These are phyloP conservation scores for Ophiocordyceps unilateralis DNA, from an alignment of 2,329 filamentous ascomycete genomes.

Conservation along the genomic window DNA sequence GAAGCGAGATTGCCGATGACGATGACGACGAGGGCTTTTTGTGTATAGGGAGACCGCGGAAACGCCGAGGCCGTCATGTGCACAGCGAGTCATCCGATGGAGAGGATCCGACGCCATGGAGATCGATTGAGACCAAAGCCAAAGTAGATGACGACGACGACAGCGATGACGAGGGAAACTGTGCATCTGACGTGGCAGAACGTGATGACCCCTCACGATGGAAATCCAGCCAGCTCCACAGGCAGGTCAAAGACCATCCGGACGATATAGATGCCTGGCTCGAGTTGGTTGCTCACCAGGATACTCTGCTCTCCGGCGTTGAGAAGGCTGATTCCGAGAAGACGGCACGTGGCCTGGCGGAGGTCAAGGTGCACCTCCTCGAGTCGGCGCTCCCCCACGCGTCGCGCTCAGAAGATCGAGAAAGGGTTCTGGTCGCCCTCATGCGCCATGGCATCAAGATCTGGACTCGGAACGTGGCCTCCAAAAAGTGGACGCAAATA, in stretches of 20 bases:
- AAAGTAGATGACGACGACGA: conserved; percentile 29
- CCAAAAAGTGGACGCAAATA: conserved; percentile 46
- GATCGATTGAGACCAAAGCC: conserved; percentile 48
- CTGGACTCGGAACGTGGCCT: conserved; percentile 49
- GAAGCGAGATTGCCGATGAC: conserved; percentile 6
- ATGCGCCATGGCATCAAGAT: conserved; percentile 58
- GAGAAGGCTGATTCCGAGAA: conserved; percentile 32
- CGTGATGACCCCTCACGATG: conserved; percentile 29
- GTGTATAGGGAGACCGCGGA: conserved; percentile 23
- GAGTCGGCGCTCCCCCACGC: conserved; percentile 55
- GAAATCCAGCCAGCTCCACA: conserved; percentile 44
- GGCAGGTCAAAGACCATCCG: conserved; percentile 46
- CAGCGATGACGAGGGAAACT: conserved; percentile 31
- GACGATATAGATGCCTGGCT: conserved; percentile 58
- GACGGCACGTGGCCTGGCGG: conserved; percentile 52
- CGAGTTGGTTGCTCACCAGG: conserved; percentile 62
- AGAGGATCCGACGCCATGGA: conserved; percentile 38
- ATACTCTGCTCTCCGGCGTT: conserved; percentile 39
- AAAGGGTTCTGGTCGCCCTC: conserved; percentile 46
- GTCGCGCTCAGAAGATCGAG: conserved; percentile 25
- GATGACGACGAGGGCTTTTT: conserved; percentile 28
- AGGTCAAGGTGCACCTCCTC: conserved; percentile 66
- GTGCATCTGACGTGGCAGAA: conserved; percentile 14
- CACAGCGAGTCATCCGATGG: conserved; percentile 23
- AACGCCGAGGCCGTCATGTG: conserved; percentile 19